Base-by-base conservation (phyloP, 1,139 yeast genomes). In the Suhomyces terraborum region DNA sequence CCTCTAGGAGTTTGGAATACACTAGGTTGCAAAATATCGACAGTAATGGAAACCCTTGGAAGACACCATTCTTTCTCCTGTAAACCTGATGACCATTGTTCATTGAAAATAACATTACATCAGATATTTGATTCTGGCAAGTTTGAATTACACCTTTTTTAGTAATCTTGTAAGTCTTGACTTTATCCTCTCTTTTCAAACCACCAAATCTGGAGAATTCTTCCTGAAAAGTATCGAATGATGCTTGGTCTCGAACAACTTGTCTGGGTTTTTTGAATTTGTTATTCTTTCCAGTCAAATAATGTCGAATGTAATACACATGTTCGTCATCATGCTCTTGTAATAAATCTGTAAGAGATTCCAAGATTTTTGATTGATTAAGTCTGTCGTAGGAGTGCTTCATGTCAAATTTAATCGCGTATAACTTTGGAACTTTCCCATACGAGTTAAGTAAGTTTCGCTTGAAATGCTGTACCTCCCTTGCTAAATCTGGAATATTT, bases 21-120 rank as follows among this genome's bases (percentile, higher is more conserved):
- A 87, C 79, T 4, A 89, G 55, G 50, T 89, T 88, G 50, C 96
- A 89, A 27, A 93, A 69, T 2, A 82, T 66, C 1, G 88, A 76
- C 50, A 96, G 94, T 12, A 91, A 62, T 1, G 84, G 80, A 6
- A 88, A 80, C 0, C 98, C 98, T 62, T 93, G 98, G 40, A 86
- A 93, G 0, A 93, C 75, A 0, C 98, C 98, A 8, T 69, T 62
- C 29, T 64, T 74, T 44, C 95, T 69, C 20, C 61, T 59, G 46
- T 50, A 69, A 7, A 53, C 41, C 16, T 36, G 7, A 10, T 34
- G 27, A 10, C 12, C 46, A 25, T 43, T 37, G 19, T 35, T 40
- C 41, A 49, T 45, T 38, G 48, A 46, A 8, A 48, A 34, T 19
- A 50, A 41, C 5, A 41, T 42, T 3, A 69, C 54, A 16, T 61